Percentiles rank a stretch among this genome's conserved stretches.
phyloP scores from a whole-genome alignment of 1,284 basidiomycete species.

The Trametes polyzona region DNA sequence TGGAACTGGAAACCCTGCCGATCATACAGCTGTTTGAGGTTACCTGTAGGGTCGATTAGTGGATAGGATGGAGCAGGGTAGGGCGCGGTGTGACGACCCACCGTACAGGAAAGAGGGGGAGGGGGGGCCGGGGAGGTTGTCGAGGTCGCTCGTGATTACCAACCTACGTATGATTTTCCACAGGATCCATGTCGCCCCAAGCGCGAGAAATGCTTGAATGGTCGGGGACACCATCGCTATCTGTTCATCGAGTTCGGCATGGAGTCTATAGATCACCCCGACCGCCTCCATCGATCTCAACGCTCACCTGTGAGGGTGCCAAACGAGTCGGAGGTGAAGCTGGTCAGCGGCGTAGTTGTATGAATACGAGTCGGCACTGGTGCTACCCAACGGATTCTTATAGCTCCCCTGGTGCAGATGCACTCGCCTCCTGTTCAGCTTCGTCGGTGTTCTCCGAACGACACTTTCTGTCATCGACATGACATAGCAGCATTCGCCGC shows the following conservation, averaged over 20 bases:
- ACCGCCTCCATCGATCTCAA: too few relatives aligned
- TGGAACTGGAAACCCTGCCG: conserved; percentile 25
- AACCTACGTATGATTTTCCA: conserved; percentile 11
- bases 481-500: too few relatives aligned
- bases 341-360: too few relatives aligned
- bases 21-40: conserved; percentile 17
- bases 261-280: too few relatives aligned
- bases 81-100: neutral
- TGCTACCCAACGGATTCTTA: too few relatives aligned
- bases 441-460: too few relatives aligned
- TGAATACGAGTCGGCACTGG: too few relatives aligned
- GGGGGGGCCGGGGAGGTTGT: conserved; percentile 17
- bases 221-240: neutral
- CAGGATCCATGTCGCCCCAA: conserved; percentile 10
- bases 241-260: neutral
- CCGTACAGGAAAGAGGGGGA: conserved; percentile 18
- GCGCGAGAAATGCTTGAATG: conserved; percentile 5
- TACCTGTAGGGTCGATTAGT: conserved; percentile 10
- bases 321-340: too few relatives aligned
- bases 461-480: too few relatives aligned
- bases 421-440: too few relatives aligned
- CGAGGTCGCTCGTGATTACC: conserved; percentile 13
- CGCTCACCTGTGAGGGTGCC: too few relatives aligned
- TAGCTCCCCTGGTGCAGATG: too few relatives aligned
- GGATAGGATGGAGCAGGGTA: neutral